Evolutionary conservation across 2,329 filamentous ascomycete genomes (phyloP).

Genomic region (Akanthomyces muscarius): DNA sequence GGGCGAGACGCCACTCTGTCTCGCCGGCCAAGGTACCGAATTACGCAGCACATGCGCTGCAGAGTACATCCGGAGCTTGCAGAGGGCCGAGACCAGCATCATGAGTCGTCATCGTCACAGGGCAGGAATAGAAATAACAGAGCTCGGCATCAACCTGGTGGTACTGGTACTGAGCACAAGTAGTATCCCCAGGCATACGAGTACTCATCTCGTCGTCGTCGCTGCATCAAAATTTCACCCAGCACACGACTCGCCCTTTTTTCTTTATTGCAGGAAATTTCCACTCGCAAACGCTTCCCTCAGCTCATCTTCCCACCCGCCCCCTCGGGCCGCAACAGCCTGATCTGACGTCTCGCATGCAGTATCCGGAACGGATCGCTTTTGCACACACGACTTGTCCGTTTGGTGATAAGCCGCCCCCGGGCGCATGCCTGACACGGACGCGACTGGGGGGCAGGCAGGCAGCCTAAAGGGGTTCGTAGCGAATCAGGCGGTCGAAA

Average conservation of each 20-base stretch:
- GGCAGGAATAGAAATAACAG: no score
- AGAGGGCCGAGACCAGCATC: neutral
- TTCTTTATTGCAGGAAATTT: no score
- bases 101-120: neutral
- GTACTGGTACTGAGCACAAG: no score
- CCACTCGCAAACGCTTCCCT: no score
- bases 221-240: no score
- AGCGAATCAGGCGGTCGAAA: neutral
- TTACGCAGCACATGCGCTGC: neutral
- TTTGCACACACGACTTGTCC: neutral
- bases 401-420: neutral
- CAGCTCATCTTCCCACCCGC: neutral
- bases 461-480: neutral
- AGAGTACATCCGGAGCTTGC: neutral
- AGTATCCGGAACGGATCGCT: neutral
- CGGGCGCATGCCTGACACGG: neutral
- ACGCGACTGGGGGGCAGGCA: neutral
- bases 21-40: neutral
- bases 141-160: no score
- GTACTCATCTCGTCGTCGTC: no score
- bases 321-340: slow-evolving; percentile 3
- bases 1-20: neutral
- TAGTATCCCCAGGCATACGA: no score
- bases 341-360: slow-evolving; percentile 2
- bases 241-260: no score